phyloP scores from a whole-genome alignment of 2,329 filamentous ascomycete genomes.

The Pseudogymnoascus sp. region DNA sequence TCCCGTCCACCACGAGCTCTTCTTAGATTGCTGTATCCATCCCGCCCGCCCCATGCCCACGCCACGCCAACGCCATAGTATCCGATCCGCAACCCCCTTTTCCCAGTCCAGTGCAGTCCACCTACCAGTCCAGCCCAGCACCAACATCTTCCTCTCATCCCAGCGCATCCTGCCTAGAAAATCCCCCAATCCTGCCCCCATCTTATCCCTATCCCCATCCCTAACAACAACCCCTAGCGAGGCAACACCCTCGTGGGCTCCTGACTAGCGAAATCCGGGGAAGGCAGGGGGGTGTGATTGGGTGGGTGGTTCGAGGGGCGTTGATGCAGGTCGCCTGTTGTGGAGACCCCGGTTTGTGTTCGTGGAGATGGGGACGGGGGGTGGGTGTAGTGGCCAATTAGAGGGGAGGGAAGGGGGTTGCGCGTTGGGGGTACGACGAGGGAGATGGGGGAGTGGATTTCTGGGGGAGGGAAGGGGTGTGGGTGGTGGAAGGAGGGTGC shows the following conservation, averaged over 20 bases:
- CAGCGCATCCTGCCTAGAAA: not conserved
- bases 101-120: not conserved
- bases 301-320: not conserved
- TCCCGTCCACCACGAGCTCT: not conserved
- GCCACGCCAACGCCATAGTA: not conserved
- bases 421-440: not conserved
- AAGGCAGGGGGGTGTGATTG: not conserved
- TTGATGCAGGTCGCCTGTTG: not conserved
- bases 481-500: not conserved
- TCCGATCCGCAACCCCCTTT: not conserved
- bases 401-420: not conserved
- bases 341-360: constrained; percentile 1
- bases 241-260: not conserved
- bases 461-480: not conserved
- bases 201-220: not conserved
- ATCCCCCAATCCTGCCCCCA: not conserved
- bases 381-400: not conserved
- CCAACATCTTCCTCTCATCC: not conserved
- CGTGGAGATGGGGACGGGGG: not conserved
- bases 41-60: not conserved
- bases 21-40: not conserved
- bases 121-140: not conserved
- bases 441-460: not conserved
- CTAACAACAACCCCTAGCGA: not conserved
- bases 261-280: not conserved